Percentiles rank a stretch among this genome's conserved stretches.
These are phyloP conservation scores for Xylariaceae sp. DNA, from an alignment of 2,329 filamentous ascomycete species.

Conservation along the genomic window DNA sequence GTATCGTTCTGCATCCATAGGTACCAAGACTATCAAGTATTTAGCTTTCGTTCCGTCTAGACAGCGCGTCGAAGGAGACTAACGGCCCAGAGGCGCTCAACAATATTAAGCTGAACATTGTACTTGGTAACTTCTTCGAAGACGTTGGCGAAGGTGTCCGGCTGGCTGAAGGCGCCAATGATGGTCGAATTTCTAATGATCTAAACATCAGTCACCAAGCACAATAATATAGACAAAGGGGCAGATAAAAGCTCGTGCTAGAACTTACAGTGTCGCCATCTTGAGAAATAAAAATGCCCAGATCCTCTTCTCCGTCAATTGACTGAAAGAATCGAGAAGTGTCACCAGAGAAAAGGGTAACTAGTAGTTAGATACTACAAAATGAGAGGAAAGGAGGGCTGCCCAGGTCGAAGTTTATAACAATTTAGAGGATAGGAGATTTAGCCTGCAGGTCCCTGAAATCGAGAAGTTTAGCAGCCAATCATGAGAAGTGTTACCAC, in stretches of 20 bases:
- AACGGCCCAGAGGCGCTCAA: slow-evolving; percentile 88
- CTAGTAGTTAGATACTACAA: slow-evolving; percentile 1
- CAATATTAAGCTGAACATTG: slow-evolving; percentile 85
- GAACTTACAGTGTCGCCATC: slow-evolving; percentile 41
- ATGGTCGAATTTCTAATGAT: slow-evolving; percentile 58
- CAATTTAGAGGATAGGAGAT: slow-evolving; percentile 22
- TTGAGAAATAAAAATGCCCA: slow-evolving; percentile 6
- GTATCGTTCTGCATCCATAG: slow-evolving; percentile 98
- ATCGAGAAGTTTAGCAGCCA: slow-evolving; percentile 22
- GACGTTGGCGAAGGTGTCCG: slow-evolving; percentile 60
- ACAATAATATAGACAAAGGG: neutral
- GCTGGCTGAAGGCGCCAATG: slow-evolving; percentile 52
- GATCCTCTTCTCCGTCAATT: slow-evolving; percentile 12
- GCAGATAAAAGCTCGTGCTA: neutral
- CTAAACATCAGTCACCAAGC: slow-evolving; percentile 12
- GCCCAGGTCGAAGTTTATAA: slow-evolving; percentile 12
- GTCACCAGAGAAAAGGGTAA: slow-evolving; percentile 7
- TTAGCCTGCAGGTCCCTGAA: slow-evolving; percentile 28
- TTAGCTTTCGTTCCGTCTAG: slow-evolving; percentile 26
- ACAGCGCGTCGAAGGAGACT: slow-evolving; percentile 45
- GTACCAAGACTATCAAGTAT: slow-evolving; percentile 76
- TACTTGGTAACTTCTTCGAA: slow-evolving; percentile 69
- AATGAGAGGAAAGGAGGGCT: slow-evolving; percentile 1
- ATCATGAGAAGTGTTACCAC: slow-evolving; percentile 38
- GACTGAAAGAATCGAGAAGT: slow-evolving; percentile 4